A percentile compares a stretch with the other conserved stretches of the same genome.
Conservation (phyloP, 331 rosid genomes). For the Acacia pycnantha region DNA sequence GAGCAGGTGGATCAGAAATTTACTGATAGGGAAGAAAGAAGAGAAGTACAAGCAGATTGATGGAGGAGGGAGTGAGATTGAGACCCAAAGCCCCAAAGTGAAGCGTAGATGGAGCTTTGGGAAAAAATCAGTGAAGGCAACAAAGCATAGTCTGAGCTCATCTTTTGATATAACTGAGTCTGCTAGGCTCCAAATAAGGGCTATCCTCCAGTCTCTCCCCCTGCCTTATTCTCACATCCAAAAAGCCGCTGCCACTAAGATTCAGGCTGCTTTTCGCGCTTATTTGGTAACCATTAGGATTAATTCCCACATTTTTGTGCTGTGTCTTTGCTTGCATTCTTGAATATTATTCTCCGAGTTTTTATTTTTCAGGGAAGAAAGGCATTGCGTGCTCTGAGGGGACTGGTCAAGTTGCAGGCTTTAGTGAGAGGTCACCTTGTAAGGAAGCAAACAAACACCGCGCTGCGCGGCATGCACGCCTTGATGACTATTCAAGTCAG, state of each 20-base stretch:
- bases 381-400: conserved; percentile 87
- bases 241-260: conserved; percentile 65
- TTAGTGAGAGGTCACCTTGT: conserved; percentile 79
- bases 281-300: conserved; percentile 53
- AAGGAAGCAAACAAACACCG: conserved; percentile 53
- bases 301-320: background rate
- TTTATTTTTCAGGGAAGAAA: conserved; percentile 67
- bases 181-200: background rate
- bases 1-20: conserved; percentile 73
- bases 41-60: conserved; percentile 45
- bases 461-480: conserved; percentile 57
- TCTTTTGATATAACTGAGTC: conserved; percentile 34
- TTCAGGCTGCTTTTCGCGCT: conserved; percentile 75
- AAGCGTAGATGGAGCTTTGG: conserved; percentile 66
- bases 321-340: background rate
- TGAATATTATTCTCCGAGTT: background rate
- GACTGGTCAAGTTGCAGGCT: conserved; percentile 90
- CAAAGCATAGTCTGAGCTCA: conserved; percentile 39
- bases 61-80: background rate
- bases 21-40: conserved; percentile 70
- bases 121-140: conserved; percentile 31
- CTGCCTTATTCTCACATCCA: conserved; percentile 14
- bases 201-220: conserved; percentile 29
- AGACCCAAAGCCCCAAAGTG: conserved; percentile 30
- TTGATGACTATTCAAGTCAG: conserved; percentile 56